Evolutionary conservation across 2,329 filamentous ascomycete genomes (phyloP), one percentile per base, ranked within the genome.

Genomic region (Microsporum canis): DNA sequence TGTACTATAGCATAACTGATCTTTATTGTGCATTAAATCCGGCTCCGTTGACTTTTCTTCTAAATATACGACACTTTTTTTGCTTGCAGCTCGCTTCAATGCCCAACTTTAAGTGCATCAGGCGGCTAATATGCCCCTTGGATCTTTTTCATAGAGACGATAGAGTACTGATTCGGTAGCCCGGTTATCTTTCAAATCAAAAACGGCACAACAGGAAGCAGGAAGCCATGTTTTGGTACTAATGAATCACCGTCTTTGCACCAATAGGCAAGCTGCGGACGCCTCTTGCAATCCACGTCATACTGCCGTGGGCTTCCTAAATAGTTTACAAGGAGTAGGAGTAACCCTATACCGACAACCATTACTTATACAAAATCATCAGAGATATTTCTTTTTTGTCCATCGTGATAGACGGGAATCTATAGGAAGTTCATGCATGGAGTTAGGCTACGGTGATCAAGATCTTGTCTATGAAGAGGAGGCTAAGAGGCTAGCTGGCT

Each of bases 1-100:
- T 57, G 55, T 57, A 57, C 36, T 41, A 57, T 57, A 57, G 8
- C 36, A 57, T 41, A 41, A 23, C 45, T 29, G 29, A 31, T 51
- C 14, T 29, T 31, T 31, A 33, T 14, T 51, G 10, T 51, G 45
- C 38, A 56, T 56, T 56, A 56, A 23, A 12, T 39, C n/a, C 31
- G 33, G 31, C 23, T 23, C 53, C 14, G 31, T 39, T 27, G 31
- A 38, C 23, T 56, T 14, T 38, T 29, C 27, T 36, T 34, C 14
- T 56, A 38, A 4, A 29, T 23, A 10, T 38, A 38, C 8, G 14
- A 23, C 8, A 8, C 38, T 29, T 33, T 29, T 31, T 29, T 23
- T 29, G 12, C 27, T 12, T 33, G 12, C 41, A 23, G 8, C 14
- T 29, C 6, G 8, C 4, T 33, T 49, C 23, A 10, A 12, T 5